phyloP scores from a whole-genome alignment of 345 rosid species.

The Citropsis articulata region DNA sequence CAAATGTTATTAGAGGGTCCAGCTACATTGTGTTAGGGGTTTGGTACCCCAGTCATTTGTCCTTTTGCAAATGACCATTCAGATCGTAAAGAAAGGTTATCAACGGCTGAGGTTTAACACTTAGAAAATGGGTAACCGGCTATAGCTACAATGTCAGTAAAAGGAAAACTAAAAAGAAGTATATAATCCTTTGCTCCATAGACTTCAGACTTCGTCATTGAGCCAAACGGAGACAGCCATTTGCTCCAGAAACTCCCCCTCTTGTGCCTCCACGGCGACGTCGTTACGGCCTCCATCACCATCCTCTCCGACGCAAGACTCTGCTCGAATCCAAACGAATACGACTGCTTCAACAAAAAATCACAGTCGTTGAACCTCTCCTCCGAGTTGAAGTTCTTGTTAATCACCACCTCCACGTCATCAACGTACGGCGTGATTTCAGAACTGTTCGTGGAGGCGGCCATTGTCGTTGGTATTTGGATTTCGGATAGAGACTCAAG shows the following conservation, averaged over 20 bases:
- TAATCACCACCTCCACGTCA: conserved; percentile 40
- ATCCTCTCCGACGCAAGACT: conserved; percentile 65
- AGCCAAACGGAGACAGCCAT: conserved; percentile 80
- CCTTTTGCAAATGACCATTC: too few relatives aligned
- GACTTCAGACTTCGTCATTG: conserved; percentile 62
- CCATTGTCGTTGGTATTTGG: neutral
- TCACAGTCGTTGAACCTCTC: conserved; percentile 44
- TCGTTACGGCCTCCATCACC: conserved; percentile 62
- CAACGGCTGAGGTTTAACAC: too few relatives aligned
- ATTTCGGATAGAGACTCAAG: conserved; percentile 30
- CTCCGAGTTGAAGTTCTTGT: conserved; percentile 28
- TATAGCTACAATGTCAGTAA: too few relatives aligned
- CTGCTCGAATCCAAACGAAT: conserved; percentile 82
- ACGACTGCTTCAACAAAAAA: conserved; percentile 56
- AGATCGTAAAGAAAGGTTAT: too few relatives aligned
- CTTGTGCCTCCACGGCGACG: conserved; percentile 75
- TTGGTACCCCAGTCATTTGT: too few relatives aligned
- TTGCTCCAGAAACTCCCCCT: conserved; percentile 76
- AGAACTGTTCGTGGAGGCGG: conserved; percentile 16
- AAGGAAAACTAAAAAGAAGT: too few relatives aligned
- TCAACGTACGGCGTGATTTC: conserved; percentile 54
- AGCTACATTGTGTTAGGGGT: too few relatives aligned
- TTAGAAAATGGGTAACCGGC: too few relatives aligned
- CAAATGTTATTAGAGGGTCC: too few relatives aligned
- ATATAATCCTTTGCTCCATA: conserved; percentile 17